Percentiles rank a stretch among this genome's conserved stretches.
Conservation (phyloP, 2,329 filamentous ascomycete species). For the Paecilomyces niveus region DNA sequence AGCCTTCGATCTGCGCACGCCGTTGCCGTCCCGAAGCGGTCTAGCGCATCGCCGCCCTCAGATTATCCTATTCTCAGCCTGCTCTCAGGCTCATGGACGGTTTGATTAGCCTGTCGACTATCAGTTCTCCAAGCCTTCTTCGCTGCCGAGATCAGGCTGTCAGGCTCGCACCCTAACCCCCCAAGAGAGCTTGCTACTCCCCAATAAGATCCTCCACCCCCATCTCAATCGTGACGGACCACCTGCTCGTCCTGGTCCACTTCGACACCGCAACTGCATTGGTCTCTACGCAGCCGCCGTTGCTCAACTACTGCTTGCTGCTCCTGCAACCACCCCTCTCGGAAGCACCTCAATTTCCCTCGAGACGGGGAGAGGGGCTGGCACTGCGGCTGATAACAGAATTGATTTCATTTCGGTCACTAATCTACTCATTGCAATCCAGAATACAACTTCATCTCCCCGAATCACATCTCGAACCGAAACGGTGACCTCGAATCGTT, state of each 20-base stretch:
- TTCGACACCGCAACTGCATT: not conserved
- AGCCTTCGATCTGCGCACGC: not conserved
- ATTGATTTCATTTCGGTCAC: not conserved
- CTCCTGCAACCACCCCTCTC: not conserved
- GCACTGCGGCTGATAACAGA: not conserved
- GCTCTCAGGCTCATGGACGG: no score
- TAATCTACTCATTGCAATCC: not conserved
- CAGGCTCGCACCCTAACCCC: not conserved
- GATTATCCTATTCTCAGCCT: not conserved
- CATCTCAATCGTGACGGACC: not conserved
- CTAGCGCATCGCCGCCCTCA: not conserved
- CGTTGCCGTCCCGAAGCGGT: not conserved
- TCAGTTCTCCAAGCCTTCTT: no score
- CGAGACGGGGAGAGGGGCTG: not conserved
- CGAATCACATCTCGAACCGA: not conserved
- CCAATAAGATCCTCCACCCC: not conserved
- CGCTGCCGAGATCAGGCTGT: not conserved
- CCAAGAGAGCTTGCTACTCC: not conserved
- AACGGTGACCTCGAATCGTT: constrained; percentile 3
- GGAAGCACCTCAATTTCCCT: not conserved
- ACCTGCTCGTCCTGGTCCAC: not conserved
- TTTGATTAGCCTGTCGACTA: no score
- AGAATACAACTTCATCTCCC: not conserved
- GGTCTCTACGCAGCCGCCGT: not conserved
- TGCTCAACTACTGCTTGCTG: not conserved